Base-by-base conservation (phyloP, 148 eudicot genomes). In the Chenopodium album region DNA sequence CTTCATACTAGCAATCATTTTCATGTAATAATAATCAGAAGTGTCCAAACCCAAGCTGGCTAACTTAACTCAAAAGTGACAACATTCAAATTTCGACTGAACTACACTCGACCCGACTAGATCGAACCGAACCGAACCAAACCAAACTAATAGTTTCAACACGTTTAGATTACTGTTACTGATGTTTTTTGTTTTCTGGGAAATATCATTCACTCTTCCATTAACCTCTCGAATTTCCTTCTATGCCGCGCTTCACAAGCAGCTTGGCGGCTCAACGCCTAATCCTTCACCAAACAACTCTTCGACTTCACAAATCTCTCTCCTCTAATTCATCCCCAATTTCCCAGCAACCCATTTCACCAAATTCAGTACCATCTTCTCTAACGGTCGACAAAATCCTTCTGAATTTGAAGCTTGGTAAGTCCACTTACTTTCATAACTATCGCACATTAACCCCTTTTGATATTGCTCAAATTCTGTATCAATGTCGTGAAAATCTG, bases 331-430 rank as follows among this genome's bases (percentile, higher is more conserved):
- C 82, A 68, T 69, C 77, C 60, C 68, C 63, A 78, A 60, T 79
- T 67, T 50, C 77, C 2, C 56, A 77, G 0, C 77, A 77, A 29
- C 64, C 79, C 65, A 84, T 13, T 68, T 69, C 82, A 46, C 48
- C 78, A 14, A 19, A 78, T 50, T 62, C 70, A 76, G 9, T 66
- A 32, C 26, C 87, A 31, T 86, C 86, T 17, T 62, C 89, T 50
- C 84, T 88, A 77, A 73, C 81, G 52, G 86, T 87, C 23, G 92
- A 91, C 50, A 89, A 87, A 81, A 83, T 92, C 41, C 46, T 91
- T 71, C 83, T 88, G 47, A 83, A 79, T 71, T 84, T 92, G 66
- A 91, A 87, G 73, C 88, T 82, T 75, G 92, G 94, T 82, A 86
- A 86, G 83, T 81, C 75, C 66, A 81, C 26, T 78, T 78, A 85